Conservation (phyloP, 1,139 yeast species). For the Debaryomycetaceae sp. region DNA sequence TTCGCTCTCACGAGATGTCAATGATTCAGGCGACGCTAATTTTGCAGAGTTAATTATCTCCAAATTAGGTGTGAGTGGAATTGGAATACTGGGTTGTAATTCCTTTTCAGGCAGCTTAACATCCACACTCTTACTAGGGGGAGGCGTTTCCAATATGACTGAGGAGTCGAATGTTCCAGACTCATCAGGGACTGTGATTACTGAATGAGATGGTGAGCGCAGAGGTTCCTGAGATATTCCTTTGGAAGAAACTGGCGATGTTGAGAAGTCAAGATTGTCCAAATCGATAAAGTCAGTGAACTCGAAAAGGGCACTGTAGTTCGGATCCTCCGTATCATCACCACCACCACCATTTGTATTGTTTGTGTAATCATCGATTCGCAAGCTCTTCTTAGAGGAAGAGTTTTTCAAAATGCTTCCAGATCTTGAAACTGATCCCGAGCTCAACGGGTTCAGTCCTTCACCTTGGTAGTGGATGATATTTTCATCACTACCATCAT, state of each 20-base stretch:
- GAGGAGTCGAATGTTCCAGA: conserved; percentile 1
- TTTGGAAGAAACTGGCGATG: conserved; percentile 13
- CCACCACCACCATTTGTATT: background rate
- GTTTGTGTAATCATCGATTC: conserved; percentile 5
- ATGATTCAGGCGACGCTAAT: conserved; percentile 12
- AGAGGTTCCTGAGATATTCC: conserved; percentile 4
- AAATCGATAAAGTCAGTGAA: conserved; percentile 66
- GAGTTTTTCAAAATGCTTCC: conserved; percentile 50
- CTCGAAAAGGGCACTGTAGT: conserved; percentile 45
- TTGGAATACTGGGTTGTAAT: background rate
- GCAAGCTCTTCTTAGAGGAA: conserved; percentile 7
- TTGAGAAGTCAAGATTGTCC: conserved; percentile 38
- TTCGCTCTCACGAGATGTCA: conserved; percentile 7
- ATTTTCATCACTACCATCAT: conserved; percentile 49
- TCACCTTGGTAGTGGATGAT: conserved; percentile 30
- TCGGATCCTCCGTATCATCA: conserved; percentile 11
- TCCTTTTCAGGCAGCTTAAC: background rate
- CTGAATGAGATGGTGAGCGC: background rate
- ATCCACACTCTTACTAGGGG: background rate
- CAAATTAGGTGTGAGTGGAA: conserved; percentile 13
- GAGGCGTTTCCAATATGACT: background rate
- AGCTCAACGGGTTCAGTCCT: conserved; percentile 12
- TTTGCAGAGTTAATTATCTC: conserved; percentile 8
- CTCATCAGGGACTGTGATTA: background rate
- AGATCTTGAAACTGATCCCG: conserved; percentile 24